Base-by-base conservation (phyloP, 1,139 yeast genomes). In the Magnusiomyces starmeri region DNA sequence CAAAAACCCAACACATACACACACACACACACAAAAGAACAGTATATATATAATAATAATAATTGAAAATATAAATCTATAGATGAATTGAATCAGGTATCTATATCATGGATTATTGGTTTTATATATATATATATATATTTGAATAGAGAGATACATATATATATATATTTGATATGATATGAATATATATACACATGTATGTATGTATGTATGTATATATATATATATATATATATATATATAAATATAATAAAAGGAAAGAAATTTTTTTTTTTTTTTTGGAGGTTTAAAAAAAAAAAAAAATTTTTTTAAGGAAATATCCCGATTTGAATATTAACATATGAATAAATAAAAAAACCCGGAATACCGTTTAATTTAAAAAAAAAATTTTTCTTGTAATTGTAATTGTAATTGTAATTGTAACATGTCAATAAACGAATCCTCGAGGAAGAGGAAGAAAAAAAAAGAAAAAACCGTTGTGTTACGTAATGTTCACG, bases 61-160 rank as follows among this genome's bases (percentile, higher is more conserved):
- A n/a, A n/a, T n/a, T n/a, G n/a, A n/a, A n/a, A n/a, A n/a, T n/a
- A n/a, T n/a, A n/a, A n/a, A n/a, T n/a, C n/a, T n/a, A n/a, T n/a
- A 37, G 42, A 18, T 16, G n/a, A 37, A 16, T 18, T 21, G 20
- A 21, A 41, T 14, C 9, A 8, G 44, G 24, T 20, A 9, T 43
- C 18, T 14, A 14, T 18, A 35, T n/a, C 6, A 22, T 25, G 22
- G 9, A 20, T 32, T 14, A 21, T 32, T 44, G 26, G 47, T 26
- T 37, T 25, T 46, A 35, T 46, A 27, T 39, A 25, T 25, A n/a
- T 46, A 42, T 8, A 39, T 42, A 32, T 43, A 35, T 40, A 43
- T 48, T 48, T 41, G 44, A 32, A 27, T 10, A 10, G n/a, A n/a
- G 26, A 44, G 9, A 22, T 44, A 9, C n/a, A 21, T 25, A 44